Percentiles rank a stretch among this genome's conserved stretches.
Evolutionary conservation across 495 filamentous ascomycete genomes (phyloP).

Genomic region (Schizothecium vesticola): DNA sequence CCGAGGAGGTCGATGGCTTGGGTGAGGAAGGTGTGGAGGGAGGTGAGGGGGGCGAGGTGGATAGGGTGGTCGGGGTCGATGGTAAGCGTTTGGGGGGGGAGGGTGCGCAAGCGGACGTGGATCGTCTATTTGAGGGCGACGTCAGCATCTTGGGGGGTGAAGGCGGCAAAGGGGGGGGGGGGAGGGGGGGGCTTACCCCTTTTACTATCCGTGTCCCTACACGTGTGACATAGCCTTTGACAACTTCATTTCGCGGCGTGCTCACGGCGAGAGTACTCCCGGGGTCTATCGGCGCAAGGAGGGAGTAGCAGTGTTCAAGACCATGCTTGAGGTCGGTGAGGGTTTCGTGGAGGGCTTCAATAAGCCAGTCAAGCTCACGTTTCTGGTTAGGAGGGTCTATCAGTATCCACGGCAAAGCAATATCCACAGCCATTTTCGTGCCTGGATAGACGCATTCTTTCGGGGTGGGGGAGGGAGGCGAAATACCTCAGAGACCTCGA

Average conservation of each 20-base stretch:
- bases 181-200: slow-evolving; percentile 50
- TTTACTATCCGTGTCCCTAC: slow-evolving; percentile 72
- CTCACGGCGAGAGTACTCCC: slow-evolving; percentile 83
- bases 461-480: background rate
- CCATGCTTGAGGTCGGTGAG: slow-evolving; percentile 73
- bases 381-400: slow-evolving; percentile 53
- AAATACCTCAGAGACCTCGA: slow-evolving; percentile 63
- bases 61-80: slow-evolving; percentile 52
- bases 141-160: background rate
- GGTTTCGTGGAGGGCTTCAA: slow-evolving; percentile 69
- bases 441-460: background rate
- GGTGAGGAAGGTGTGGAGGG: slow-evolving; percentile 68
- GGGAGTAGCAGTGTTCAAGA: slow-evolving; percentile 78
- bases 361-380: slow-evolving; percentile 82
- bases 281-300: slow-evolving; percentile 76
- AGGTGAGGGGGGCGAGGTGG: slow-evolving; percentile 61
- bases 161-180: background rate
- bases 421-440: slow-evolving; percentile 8
- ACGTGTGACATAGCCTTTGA: slow-evolving; percentile 87
- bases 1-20: slow-evolving; percentile 72
- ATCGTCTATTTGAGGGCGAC: slow-evolving; percentile 31
- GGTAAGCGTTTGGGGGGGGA: slow-evolving; percentile 43
- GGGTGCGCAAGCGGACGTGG: slow-evolving; percentile 45
- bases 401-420: slow-evolving; percentile 32
- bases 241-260: slow-evolving; percentile 77